Conservation (phyloP, 2,329 filamentous ascomycete species). For the Lizonia empirigonia region DNA sequence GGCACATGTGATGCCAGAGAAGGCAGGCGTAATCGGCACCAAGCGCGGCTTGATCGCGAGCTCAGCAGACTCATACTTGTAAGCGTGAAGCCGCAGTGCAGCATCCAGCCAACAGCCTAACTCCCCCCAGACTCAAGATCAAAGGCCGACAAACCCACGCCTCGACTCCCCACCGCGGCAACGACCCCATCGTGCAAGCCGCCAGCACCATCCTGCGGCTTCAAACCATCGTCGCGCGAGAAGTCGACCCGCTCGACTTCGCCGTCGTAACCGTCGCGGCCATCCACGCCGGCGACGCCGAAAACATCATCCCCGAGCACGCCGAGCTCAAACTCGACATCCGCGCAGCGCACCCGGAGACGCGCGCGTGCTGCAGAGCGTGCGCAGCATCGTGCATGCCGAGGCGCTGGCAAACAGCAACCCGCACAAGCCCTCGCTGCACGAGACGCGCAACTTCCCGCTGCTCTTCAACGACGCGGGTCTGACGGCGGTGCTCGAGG, state of each 20-base stretch:
- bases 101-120: not conserved
- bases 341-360: conserved; percentile 54
- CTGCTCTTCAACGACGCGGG: conserved; percentile 59
- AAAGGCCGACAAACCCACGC: conserved; percentile 65
- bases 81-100: not conserved
- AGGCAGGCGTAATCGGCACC: conserved; percentile 50
- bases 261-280: conserved; percentile 65
- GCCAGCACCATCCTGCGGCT: conserved; percentile 61
- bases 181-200: conserved; percentile 64
- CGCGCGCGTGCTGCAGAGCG: conserved; percentile 54
- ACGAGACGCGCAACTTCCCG: conserved; percentile 51
- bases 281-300: conserved; percentile 63
- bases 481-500: conserved; percentile 51
- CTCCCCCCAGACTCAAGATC: conserved; percentile 57
- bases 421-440: conserved; percentile 52
- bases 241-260: conserved; percentile 59
- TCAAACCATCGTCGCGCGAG: conserved; percentile 64
- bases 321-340: conserved; percentile 63
- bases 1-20: conserved; percentile 60
- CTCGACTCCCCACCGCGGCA: conserved; percentile 59
- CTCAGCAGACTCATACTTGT: conserved; percentile 49
- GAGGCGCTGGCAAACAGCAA: conserved; percentile 60
- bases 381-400: conserved; percentile 61
- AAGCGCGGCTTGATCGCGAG: conserved; percentile 50
- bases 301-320: conserved; percentile 64